Evolutionary conservation across 805 yeast species (phyloP), one percentile per base, ranked within the genome.

Genomic region (Starmerella riodocensis): DNA sequence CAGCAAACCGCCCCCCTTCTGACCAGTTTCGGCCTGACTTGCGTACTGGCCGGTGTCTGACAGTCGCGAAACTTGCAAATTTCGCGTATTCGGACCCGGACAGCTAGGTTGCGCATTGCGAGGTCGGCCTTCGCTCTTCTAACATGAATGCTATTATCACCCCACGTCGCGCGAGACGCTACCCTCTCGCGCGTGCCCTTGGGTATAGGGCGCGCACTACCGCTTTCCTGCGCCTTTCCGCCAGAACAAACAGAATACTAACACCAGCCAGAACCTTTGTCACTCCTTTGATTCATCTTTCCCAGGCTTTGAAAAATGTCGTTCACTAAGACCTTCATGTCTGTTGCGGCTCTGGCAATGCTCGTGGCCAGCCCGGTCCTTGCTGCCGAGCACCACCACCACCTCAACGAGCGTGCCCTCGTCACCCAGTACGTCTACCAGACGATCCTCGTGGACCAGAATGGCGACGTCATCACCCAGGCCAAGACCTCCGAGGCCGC

Each of bases 361-460:
- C 34, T 48, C 28, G 50, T 50, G 21, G 48, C 50, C 31, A 32
- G 53, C 40, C 64, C 67, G 46, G 65, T 63, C 30, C 43, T 58
- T 32, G 72, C 71, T 45, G 61, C 60, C 14, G 62, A 67, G 70
- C 53, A 60, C 68, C 41, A 61, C 66, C 53, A 58, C 54, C 81
- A 75, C 62, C 66, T 67, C 42, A 79, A 76, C 63, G 60, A 61
- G 57, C 63, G 67, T 37, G 67, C 64, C 33, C 42, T 64, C 42
- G 61, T 66, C 42, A 59, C 69, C 35, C 59, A 63, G 52, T 66
- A 63, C 56, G 64, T 63, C 36, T 71, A 73, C 50, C 60, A 64
- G 45, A 67, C 73, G 33, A 57, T 65, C 35, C 56, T 61, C 25
- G 66, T 63, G 33, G 64, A 63, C 50, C 60, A 53, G 41, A 43